Conservation (phyloP, 805 yeast species). For the Wickerhamomyces bovis region DNA sequence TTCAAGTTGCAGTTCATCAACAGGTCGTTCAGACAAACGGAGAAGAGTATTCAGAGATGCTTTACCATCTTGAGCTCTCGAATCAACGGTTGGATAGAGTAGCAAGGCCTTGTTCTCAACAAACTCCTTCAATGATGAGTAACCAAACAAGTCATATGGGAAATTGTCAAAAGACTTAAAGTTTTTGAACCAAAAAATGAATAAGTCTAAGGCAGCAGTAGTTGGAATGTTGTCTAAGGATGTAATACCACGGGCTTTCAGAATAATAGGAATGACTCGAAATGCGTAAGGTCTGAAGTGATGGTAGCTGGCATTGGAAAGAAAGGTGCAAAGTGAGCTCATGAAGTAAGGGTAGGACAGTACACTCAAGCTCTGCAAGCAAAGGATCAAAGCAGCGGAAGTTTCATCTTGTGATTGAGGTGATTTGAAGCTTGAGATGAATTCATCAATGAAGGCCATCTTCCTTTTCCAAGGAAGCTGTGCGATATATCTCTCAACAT, state of each 20-base stretch:
- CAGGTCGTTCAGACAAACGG: background rate
- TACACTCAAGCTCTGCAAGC: constrained; percentile 16
- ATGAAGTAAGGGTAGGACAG: constrained; percentile 21
- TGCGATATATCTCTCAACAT: background rate
- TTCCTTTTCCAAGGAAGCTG: constrained; percentile 3
- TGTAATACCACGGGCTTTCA: background rate
- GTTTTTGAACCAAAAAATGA: constrained; percentile 6
- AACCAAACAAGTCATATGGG: constrained; percentile 11
- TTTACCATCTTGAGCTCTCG: constrained; percentile 8
- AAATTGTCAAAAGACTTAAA: background rate
- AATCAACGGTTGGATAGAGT: constrained; percentile 33
- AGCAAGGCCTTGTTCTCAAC: constrained; percentile 26
- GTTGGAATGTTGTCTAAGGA: constrained; percentile 3
- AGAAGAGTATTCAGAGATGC: background rate
- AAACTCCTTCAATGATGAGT: constrained; percentile 2
- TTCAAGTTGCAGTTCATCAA: constrained; percentile 24
- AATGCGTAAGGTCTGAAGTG: constrained; percentile 21
- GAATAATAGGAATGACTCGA: background rate
- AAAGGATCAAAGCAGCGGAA: constrained; percentile 21
- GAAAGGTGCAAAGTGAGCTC: constrained; percentile 4
- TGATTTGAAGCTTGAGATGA: constrained; percentile 18
- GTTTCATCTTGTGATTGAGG: constrained; percentile 24
- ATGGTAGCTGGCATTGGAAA: constrained; percentile 2
- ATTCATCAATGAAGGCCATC: constrained; percentile 18
- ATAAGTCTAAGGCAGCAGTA: constrained; percentile 10